These are phyloP conservation scores for Tephrocybe sp. DNA, from an alignment of 768 basidiomycete species.

Conservation along the genomic window DNA sequence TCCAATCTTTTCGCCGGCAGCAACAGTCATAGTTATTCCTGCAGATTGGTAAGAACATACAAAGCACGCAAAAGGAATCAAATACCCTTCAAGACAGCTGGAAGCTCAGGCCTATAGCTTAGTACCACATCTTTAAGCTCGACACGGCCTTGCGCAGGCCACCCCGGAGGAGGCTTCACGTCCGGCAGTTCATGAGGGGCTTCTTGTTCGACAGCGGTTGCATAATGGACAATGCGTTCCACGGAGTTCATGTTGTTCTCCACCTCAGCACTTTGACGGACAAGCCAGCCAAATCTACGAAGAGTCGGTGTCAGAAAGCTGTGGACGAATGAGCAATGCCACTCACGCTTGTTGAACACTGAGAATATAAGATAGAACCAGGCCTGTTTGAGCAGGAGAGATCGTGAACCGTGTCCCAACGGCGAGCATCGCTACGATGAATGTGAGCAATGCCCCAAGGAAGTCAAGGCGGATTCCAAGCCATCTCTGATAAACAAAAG, in stretches of 20 bases:
- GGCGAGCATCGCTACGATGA: slow-evolving; percentile 78
- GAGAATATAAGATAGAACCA: slow-evolving; percentile 78
- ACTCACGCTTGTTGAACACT: slow-evolving; percentile 68
- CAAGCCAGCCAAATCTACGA: slow-evolving; percentile 69
- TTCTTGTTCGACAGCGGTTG: slow-evolving; percentile 80
- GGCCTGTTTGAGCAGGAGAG: slow-evolving; percentile 76
- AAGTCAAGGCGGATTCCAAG: slow-evolving; percentile 90
- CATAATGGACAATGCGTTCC: slow-evolving; percentile 83
- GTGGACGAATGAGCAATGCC: neutral
- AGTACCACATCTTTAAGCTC: slow-evolving; percentile 77
- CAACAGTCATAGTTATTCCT: slow-evolving; percentile 63
- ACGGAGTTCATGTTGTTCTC: slow-evolving; percentile 96
- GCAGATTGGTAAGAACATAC: neutral
- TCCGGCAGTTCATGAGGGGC: slow-evolving; percentile 67
- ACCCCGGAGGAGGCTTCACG: slow-evolving; percentile 55
- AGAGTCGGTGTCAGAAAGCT: slow-evolving; percentile 6
- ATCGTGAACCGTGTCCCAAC: slow-evolving; percentile 74
- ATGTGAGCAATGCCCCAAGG: slow-evolving; percentile 69
- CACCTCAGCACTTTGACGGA: slow-evolving; percentile 79
- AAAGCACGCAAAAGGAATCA: neutral
- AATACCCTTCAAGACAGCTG: slow-evolving; percentile 76
- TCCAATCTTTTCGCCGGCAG: slow-evolving; percentile 86
- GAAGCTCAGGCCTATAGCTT: slow-evolving; percentile 86
- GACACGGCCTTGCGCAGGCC: slow-evolving; percentile 77
- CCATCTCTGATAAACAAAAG: slow-evolving; percentile 55